These are phyloP conservation scores for Neurospora sp. DNA, from an alignment of 495 filamentous ascomycete species.

Conservation along the genomic window DNA sequence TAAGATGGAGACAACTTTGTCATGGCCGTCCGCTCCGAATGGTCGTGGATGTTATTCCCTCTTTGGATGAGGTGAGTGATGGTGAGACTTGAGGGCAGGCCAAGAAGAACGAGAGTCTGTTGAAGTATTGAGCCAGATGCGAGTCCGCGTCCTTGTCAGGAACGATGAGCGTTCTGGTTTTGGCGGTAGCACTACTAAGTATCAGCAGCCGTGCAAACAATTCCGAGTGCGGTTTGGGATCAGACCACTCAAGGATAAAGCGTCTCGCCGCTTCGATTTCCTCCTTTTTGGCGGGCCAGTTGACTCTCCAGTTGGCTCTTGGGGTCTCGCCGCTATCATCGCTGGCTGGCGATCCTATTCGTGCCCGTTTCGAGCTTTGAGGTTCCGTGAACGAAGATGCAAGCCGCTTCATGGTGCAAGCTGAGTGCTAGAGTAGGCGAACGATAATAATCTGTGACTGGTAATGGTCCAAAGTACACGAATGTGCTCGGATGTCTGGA, in stretches of 20 bases:
- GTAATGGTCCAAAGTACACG: background rate
- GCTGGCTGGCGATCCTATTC: background rate
- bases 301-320: background rate
- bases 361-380: background rate
- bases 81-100: conserved; percentile 34
- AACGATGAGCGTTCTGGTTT: conserved; percentile 35
- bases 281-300: background rate
- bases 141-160: conserved; percentile 53
- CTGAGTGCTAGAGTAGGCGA: background rate
- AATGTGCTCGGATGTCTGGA: background rate
- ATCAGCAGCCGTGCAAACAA: conserved; percentile 5
- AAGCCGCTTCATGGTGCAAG: background rate
- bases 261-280: conserved; percentile 7
- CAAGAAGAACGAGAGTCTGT: conserved; percentile 42
- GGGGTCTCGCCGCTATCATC: background rate
- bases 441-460: background rate
- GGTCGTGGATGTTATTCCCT: conserved; percentile 40
- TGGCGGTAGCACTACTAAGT: conserved; percentile 7
- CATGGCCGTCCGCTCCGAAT: conserved; percentile 37
- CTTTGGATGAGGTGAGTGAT: conserved; percentile 43
- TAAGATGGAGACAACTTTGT: conserved; percentile 33
- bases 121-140: conserved; percentile 47
- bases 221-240: conserved; percentile 3
- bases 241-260: conserved; percentile 45
- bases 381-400: background rate